A percentile compares a stretch with the other conserved stretches of the same genome.
phyloP scores from a whole-genome alignment of 352 stramenopile species.

The Blastocystis sp. region DNA sequence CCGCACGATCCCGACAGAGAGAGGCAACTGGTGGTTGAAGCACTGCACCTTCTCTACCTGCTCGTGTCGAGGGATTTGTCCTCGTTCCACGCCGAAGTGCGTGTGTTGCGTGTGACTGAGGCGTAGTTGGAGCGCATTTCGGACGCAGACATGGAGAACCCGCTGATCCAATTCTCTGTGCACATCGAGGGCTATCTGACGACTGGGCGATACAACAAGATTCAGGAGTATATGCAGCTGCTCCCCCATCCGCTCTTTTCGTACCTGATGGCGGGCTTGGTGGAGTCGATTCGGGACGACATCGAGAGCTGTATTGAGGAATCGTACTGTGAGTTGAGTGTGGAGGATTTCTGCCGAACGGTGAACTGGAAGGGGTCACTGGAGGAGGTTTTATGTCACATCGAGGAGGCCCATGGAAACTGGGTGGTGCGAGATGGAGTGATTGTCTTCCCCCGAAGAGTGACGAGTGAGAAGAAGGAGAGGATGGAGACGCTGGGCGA shows the following conservation, averaged over 20 bases:
- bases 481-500: conserved; percentile 47
- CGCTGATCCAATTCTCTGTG: conserved; percentile 45
- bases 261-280: conserved; percentile 11
- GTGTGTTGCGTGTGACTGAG: not conserved
- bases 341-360: not conserved
- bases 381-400: not conserved
- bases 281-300: conserved; percentile 36
- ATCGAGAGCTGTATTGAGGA: conserved; percentile 44
- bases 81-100: conserved; percentile 28
- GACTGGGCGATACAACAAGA: conserved; percentile 35
- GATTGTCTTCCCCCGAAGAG: conserved; percentile 12
- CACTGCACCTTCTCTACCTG: conserved; percentile 38
- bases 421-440: not conserved
- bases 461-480: not conserved
- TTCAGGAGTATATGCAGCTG: conserved; percentile 47
- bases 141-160: not conserved
- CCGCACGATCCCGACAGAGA: conserved; percentile 19
- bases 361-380: not conserved
- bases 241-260: conserved; percentile 25
- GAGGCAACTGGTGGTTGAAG: conserved; percentile 11
- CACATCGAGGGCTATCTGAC: conserved; percentile 42
- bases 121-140: conserved; percentile 19
- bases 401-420: not conserved
- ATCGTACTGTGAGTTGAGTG: not conserved
- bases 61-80: conserved; percentile 17